Conservation (phyloP, 306 rosid genomes). For the Mimosa bimucronata region DNA sequence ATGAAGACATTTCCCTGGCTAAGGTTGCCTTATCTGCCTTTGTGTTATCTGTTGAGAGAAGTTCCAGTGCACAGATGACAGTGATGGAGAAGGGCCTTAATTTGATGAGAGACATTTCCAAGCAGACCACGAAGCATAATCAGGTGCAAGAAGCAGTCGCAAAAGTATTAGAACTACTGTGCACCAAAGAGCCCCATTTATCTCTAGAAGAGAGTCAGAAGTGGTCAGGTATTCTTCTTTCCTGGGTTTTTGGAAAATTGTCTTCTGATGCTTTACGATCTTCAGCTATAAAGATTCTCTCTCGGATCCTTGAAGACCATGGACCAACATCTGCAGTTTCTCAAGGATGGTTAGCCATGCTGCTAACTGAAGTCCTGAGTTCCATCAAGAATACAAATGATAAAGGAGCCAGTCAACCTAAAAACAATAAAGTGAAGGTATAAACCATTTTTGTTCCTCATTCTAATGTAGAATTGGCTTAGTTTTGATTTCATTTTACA, state of each 20-base stretch:
- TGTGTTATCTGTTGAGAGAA: constrained; percentile 80
- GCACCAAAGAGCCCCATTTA: constrained; percentile 66
- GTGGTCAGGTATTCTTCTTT: constrained; percentile 88
- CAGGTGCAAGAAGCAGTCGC: constrained; percentile 84
- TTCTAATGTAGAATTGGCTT: constrained; percentile 1
- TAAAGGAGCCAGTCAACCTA: constrained; percentile 65
- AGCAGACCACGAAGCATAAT: constrained; percentile 63
- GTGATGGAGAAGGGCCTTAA: constrained; percentile 92
- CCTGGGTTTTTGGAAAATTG: constrained; percentile 77
- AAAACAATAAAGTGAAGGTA: constrained; percentile 82
- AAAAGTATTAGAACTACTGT: constrained; percentile 76
- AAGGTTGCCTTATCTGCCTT: constrained; percentile 82
- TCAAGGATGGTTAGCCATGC: constrained; percentile 88
- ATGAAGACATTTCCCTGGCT: constrained; percentile 81
- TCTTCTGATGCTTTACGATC: constrained; percentile 67
- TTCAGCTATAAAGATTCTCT: constrained; percentile 80
- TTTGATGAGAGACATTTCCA: constrained; percentile 80
- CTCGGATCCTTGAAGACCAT: constrained; percentile 73
- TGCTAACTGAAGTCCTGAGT: constrained; percentile 64
- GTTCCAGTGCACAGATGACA: constrained; percentile 61
- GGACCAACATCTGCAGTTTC: constrained; percentile 76
- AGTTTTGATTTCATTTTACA: not conserved
- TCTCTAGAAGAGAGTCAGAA: constrained; percentile 89
- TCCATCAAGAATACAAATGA: constrained; percentile 60
- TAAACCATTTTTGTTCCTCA: constrained; percentile 21